Base-by-base conservation (phyloP, 2,329 filamentous ascomycete genomes). In the Trichoderma afroharzianum region DNA sequence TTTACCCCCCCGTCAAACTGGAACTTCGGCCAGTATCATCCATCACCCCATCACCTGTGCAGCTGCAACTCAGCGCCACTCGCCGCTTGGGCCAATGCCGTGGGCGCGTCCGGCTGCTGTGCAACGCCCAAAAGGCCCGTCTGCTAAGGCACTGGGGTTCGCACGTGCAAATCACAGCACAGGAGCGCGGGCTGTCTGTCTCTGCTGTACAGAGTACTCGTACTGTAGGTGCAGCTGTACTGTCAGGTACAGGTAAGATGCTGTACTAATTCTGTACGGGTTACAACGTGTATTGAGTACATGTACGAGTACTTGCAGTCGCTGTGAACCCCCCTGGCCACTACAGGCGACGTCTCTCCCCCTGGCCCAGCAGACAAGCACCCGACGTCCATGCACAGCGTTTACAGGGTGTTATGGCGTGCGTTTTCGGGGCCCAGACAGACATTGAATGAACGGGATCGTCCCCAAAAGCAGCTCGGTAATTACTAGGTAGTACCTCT, bases 1-100 rank as follows among this genome's bases (percentile, higher is more conserved):
- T n/a, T n/a, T n/a, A n/a, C n/a, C 64, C 28, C n/a, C 32, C 57
- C 18, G 7, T n/a, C 15, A 21, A 21, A 21, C 57, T 32, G 30
- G 21, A 12, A 21, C 28, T 32, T n/a, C 11, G 11, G 24, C 21
- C 33, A 36, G 24, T 15, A 68, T 30, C 32, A 55, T 57, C 63
- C 63, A 30, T 55, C 61, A 43, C 30, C 28, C 63, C 43, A 50
- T 50, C 18, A 36, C 32, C 33, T 67, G 50, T 32, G 47, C 50
- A 39, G 63, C 63, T 67, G 55, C 57, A 59, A 21, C 57, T 59
- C 61, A 57, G 63, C 50, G 63, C 63, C 63, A 58, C 63, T 67
- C 30, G 33, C n/a, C 47, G 30, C 50, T 28, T 43, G 32, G 64
- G 53, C 64, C 64, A 68, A 59, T 68, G 64, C 64, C 64, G 64